A percentile compares a stretch with the other conserved stretches of the same genome.
Conservation (phyloP, 139 green algal genomes). For the Micractinium sp. region DNA sequence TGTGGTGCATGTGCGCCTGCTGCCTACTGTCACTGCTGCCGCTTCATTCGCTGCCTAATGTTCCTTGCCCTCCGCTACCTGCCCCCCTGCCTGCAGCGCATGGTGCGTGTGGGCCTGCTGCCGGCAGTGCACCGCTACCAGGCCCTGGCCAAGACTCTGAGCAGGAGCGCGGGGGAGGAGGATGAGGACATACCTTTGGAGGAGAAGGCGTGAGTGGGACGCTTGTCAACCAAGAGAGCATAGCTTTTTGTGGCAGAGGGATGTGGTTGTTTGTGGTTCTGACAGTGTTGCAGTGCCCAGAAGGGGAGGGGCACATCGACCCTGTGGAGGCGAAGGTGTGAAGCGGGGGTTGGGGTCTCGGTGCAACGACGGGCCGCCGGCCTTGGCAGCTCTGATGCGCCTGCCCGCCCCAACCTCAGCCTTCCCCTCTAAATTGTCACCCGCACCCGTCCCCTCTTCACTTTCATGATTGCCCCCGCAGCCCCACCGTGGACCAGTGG, state of each 20-base stretch:
- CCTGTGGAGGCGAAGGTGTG: too few relatives aligned
- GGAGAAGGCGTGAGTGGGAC: background rate
- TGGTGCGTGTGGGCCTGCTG: conserved; percentile 64
- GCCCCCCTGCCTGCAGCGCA: conserved; percentile 41
- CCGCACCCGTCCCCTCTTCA: too few relatives aligned
- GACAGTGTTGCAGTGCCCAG: too few relatives aligned
- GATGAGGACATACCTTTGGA: conserved; percentile 16
- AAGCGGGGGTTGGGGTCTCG: too few relatives aligned
- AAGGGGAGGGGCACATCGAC: too few relatives aligned
- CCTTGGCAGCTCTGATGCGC: too few relatives aligned
- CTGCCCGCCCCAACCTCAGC: too few relatives aligned
- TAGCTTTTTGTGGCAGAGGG: too few relatives aligned
- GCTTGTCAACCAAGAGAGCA: background rate
- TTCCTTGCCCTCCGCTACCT: background rate
- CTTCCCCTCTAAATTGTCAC: too few relatives aligned
- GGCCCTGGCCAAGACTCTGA: conserved; percentile 35
- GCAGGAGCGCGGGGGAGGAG: background rate
- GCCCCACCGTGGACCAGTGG: background rate
- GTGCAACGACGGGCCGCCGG: too few relatives aligned
- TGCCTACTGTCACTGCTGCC: background rate
- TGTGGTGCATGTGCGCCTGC: background rate
- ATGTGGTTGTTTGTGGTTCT: too few relatives aligned
- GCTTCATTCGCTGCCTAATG: background rate
- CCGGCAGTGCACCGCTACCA: conserved; percentile 49
- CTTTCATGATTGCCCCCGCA: background rate